Base-by-base conservation (phyloP, 2,329 filamentous ascomycete species). In the Apiospora phragmitis region DNA sequence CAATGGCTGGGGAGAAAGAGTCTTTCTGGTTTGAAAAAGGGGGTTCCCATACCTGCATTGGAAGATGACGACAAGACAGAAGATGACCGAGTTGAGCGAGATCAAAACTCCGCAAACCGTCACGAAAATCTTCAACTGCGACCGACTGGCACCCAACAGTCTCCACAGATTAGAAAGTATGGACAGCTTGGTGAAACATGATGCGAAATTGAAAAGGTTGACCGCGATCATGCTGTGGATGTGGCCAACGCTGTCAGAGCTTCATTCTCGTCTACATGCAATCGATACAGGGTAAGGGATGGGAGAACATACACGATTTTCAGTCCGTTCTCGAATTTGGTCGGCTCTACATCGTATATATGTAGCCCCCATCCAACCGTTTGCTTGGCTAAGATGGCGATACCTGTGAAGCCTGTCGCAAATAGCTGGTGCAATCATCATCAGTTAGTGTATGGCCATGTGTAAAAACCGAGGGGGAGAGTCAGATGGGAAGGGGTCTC, bases 181-280 rank as follows among this genome's bases (percentile, higher is more conserved):
- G 0, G 80, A 81, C 14, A 82, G 70, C 71, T 82, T 82, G n/a
- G 79, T 81, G 41, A 82, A 71, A 29, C 73, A 77, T 4, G 80
- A 80, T 0, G 78, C 75, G 21, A 78, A 70, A 59, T 76, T 78
- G 70, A 81, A 82, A 14, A 80, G 69, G 26, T 79, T 70, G 45
- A 78, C 77, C n/a, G 75, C 75, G 24, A 76, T 76, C 35, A 81
- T 69, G n/a, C 77, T 68, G 29, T 16, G 18, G 29, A 11, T 35
- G 5, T 71, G 14, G 21, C 9, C 8, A 35, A 11, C 6, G 5
- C 21, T 16, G 29, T 67, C 32, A 67, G 45, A 35, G 16, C n/a
- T 24, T n/a, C 18, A 35, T 26, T 5, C 26, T 2, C 8, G 24
- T 35, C 12, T 14, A 21, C n/a, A 14, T 16, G 18, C 14, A 49